These are phyloP conservation scores for Diplodia intermedia DNA, from an alignment of 2,329 filamentous ascomycete genomes.

Conservation along the genomic window DNA sequence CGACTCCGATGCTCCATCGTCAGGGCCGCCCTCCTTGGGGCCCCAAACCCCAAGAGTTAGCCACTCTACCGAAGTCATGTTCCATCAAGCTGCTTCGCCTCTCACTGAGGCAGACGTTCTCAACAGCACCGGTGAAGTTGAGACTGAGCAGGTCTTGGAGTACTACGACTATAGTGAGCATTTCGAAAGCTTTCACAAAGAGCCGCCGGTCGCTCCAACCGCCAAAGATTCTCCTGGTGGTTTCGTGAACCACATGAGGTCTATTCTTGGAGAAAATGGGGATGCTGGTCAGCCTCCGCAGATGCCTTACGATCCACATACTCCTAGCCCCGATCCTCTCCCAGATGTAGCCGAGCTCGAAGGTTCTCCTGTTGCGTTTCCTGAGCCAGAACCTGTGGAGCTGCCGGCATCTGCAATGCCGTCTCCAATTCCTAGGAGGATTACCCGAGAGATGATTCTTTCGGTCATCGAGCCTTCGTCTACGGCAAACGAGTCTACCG, in stretches of 20 bases:
- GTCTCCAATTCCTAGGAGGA: conserved; percentile 43
- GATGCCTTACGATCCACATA: not conserved
- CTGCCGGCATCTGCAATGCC: conserved; percentile 39
- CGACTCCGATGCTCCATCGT: conserved; percentile 52
- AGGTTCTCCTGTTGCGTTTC: conserved; percentile 29
- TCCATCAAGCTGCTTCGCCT: conserved; percentile 27
- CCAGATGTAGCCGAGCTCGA: conserved; percentile 38
- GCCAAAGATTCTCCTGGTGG: conserved; percentile 42
- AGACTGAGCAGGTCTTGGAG: conserved; percentile 34
- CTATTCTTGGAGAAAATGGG: conserved; percentile 49
- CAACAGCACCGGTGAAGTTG: not conserved
- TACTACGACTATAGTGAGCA: conserved; percentile 50
- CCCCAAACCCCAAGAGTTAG: conserved; percentile 53
- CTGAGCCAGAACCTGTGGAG: conserved; percentile 35
- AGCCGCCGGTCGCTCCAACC: conserved; percentile 15
- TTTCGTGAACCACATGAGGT: conserved; percentile 52
- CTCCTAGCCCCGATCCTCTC: conserved; percentile 32
- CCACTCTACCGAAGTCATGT: conserved; percentile 44
- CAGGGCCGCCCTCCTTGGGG: conserved; percentile 51
- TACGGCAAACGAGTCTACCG: conserved; percentile 37
- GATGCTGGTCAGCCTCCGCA: not conserved
- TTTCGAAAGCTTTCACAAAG: conserved; percentile 42
- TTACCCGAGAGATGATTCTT: conserved; percentile 45
- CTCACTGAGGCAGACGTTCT: not conserved
- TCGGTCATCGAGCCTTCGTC: conserved; percentile 41